Conservation (phyloP, 2,329 filamentous ascomycete species). For the Calonectria crousiana region DNA sequence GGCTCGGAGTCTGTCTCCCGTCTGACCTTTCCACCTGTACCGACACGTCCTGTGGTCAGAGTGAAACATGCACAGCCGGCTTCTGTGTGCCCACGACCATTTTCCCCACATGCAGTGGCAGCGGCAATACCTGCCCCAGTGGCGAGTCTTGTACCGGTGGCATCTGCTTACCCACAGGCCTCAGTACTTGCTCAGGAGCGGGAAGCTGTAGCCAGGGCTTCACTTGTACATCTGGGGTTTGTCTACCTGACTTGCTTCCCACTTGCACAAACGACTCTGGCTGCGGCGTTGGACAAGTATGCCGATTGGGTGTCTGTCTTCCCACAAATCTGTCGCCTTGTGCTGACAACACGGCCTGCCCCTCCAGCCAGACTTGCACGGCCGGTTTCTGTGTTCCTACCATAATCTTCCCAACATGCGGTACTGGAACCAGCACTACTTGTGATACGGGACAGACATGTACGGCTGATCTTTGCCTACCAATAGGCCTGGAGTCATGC, state of each 20-base stretch:
- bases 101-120: not conserved
- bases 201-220: not conserved
- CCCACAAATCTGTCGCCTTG: not conserved
- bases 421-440: not conserved
- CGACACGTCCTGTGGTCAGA: not conserved
- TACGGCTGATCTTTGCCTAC: constrained; percentile 10
- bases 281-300: not conserved
- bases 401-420: not conserved
- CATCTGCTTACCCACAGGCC: not conserved
- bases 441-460: not conserved
- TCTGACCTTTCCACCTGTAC: constrained; percentile 1
- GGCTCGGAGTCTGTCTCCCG: constrained; percentile 6
- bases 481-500: not conserved
- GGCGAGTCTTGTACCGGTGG: not conserved
- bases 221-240: constrained; percentile 2
- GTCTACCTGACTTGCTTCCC: not conserved
- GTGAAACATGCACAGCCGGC: constrained; percentile 2
- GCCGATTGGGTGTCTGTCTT: not conserved
- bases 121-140: not conserved
- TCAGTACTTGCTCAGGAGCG: not conserved
- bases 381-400: constrained; percentile 14
- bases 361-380: not conserved
- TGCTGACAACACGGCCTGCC: not conserved
- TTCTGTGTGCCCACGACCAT: constrained; percentile 2
- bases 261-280: not conserved